Base-by-base conservation (phyloP, 2,329 filamentous ascomycete species). In the Ascochyta rabiei region DNA sequence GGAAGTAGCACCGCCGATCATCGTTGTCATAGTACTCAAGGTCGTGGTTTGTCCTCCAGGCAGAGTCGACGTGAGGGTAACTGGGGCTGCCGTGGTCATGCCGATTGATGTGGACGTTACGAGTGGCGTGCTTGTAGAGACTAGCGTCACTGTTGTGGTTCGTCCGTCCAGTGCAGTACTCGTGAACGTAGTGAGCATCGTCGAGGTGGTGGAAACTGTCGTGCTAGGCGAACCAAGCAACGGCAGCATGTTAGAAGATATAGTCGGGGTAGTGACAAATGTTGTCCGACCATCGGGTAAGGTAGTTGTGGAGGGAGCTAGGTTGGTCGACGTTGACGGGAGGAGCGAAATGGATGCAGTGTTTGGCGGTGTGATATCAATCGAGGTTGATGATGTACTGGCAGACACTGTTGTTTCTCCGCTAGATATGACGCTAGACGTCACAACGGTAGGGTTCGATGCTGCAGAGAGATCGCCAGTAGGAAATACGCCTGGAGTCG, bases 141-240 rank as follows among this genome's bases (percentile, higher is more conserved):
- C 16, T 4, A 46, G n/a, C 5, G 19, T 46, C 4, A 41, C 13
- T n/a, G 48, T 45, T 6, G 40, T 48, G 15, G 37, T 50, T 15
- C 40, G 45, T 10, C 50, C 50, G 19, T 18, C 48, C 2, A 18
- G 21, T 19, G 47, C 8, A 16, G 30, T 54, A 19, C 43, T 59
- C 8, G 43, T 57, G 16, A 38, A 18, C 0, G 51, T 56, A 4
- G 24, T 38, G 1, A 53, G 15, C 3, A 52, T 6, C 5, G 30
- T 54, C 12, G 55, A 50, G 7, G 39, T 50, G 1, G 19, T 23
- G 3, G 45, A 18, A 12, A 24, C 6, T 10, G 6, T 9, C 31
- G 33, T 18, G 30, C 12, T 38, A 7, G 31, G 18, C 13, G 34
- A 37, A 8, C 3, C 6, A 2, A 3, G 15, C 8, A 30, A 30